These are phyloP conservation scores for Xylaria nigripes DNA, from an alignment of 495 filamentous ascomycete species.

Conservation along the genomic window DNA sequence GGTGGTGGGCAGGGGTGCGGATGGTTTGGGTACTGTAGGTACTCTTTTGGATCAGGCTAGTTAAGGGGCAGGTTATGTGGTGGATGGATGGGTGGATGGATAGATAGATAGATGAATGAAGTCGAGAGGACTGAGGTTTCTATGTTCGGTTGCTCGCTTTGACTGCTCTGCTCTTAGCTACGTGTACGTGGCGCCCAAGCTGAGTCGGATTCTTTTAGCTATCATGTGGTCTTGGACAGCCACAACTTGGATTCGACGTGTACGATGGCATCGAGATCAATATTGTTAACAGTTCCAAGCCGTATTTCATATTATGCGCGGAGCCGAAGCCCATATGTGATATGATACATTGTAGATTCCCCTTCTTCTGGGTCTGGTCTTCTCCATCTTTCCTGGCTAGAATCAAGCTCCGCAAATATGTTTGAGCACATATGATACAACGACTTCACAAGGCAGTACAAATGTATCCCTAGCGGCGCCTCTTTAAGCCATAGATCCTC, in stretches of 20 bases:
- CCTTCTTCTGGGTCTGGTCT: background rate
- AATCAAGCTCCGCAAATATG: background rate
- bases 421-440: slow-evolving; percentile 12
- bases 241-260: background rate
- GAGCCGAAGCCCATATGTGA: background rate
- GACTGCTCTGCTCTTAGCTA: too few species aligned
- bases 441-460: background rate
- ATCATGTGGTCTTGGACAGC: background rate
- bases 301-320: slow-evolving; percentile 2
- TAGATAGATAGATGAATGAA: too few species aligned
- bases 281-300: background rate
- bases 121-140: too few species aligned
- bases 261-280: background rate
- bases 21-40: too few species aligned
- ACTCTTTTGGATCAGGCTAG: too few species aligned
- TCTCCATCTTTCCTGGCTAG: background rate
- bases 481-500: slow-evolving; percentile 30
- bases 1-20: too few species aligned
- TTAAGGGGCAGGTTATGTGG: too few species aligned
- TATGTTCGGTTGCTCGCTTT: too few species aligned
- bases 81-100: too few species aligned
- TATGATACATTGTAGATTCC: slow-evolving; percentile 8
- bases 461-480: slow-evolving; percentile 12
- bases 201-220: too few species aligned
- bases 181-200: too few species aligned